Percentiles rank a stretch among this genome's conserved stretches.
Conservation (phyloP, 768 basidiomycete genomes). For the Lentinula boryana region DNA sequence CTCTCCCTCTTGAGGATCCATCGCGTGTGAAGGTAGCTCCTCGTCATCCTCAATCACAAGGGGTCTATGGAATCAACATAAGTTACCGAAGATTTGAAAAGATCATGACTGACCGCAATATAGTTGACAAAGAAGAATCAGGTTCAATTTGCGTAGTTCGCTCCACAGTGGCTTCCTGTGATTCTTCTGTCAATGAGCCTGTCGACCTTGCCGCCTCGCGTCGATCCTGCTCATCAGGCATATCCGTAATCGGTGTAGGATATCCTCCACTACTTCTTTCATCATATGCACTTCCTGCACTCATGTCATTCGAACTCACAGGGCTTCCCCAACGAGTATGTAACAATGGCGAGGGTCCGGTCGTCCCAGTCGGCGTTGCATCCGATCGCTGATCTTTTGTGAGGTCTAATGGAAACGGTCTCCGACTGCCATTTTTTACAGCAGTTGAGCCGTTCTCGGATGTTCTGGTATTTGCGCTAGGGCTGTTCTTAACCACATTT, state of each 20-base stretch:
- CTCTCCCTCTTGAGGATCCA: conserved; percentile 11
- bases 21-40: conserved; percentile 11
- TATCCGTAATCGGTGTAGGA: conserved; percentile 3
- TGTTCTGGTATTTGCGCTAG: neutral
- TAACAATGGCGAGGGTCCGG: conserved; percentile 26
- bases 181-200: neutral
- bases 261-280: conserved; percentile 5
- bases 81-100: neutral
- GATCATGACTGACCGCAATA: neutral
- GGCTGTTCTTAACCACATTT: conserved; percentile 3
- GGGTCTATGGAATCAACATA: neutral
- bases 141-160: neutral
- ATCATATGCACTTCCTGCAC: neutral
- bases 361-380: neutral
- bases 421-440: neutral
- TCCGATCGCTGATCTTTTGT: neutral
- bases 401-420: neutral
- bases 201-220: neutral
- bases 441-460: neutral
- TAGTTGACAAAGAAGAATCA: neutral
- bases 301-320: conserved; percentile 15
- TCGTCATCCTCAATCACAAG: conserved; percentile 46
- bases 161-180: neutral
- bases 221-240: neutral
- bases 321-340: conserved; percentile 36